Percentiles rank a stretch among this genome's conserved stretches.
phyloP scores from a whole-genome alignment of 1,139 yeast genomes.

The Arxiozyma slooffiae region DNA sequence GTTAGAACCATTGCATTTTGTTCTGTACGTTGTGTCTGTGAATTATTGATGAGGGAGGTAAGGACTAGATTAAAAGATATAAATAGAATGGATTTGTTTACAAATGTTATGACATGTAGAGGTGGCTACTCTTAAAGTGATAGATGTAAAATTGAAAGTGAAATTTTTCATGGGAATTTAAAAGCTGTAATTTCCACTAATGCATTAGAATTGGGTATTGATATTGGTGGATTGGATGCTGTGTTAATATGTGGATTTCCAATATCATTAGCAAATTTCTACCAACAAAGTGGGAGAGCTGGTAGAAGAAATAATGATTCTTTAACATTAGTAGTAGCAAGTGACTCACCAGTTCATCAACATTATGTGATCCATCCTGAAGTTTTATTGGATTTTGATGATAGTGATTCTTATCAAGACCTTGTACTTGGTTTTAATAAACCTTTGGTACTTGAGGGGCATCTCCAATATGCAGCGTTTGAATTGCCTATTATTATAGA shows the following conservation, averaged over 20 bases:
- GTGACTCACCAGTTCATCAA: constrained; percentile 79
- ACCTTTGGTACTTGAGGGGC: constrained; percentile 57
- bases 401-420: constrained; percentile 37
- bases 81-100: constrained; percentile 38
- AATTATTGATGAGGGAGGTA: constrained; percentile 74
- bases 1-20: constrained; percentile 87
- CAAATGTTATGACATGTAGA: constrained; percentile 80
- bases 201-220: constrained; percentile 91
- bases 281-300: constrained; percentile 95
- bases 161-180: constrained; percentile 79
- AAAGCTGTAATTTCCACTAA: constrained; percentile 88
- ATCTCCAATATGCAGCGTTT: constrained; percentile 88
- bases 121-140: constrained; percentile 89
- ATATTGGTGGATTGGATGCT: constrained; percentile 84
- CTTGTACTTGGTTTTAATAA: constrained; percentile 45
- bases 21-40: constrained; percentile 77
- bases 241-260: constrained; percentile 93
- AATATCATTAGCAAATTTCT: constrained; percentile 68
- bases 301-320: constrained; percentile 75
- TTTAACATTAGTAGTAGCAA: constrained; percentile 72
- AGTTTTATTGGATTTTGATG: constrained; percentile 42
- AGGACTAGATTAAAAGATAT: constrained; percentile 40
- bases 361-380: constrained; percentile 66
- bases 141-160: constrained; percentile 74
- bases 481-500: constrained; percentile 56